Base-by-base conservation (phyloP, 2,329 filamentous ascomycete genomes). In the Sclerotinia borealis region DNA sequence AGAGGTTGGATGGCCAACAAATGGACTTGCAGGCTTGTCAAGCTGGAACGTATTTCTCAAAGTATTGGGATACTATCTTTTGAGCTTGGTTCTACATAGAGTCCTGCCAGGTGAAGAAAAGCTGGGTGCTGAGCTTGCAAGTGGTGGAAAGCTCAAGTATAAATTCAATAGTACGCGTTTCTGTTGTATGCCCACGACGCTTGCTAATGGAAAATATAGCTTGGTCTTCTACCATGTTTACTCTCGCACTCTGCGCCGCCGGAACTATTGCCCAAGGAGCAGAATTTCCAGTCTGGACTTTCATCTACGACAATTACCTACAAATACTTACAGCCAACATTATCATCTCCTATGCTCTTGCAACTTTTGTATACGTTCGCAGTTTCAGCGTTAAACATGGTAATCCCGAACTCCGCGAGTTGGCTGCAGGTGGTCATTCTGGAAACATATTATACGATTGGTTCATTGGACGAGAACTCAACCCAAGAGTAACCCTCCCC, bases 381-480 rank as follows among this genome's bases (percentile, higher is more conserved):
- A 96, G 91, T 74, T 97, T 97, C 79, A 82, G 83, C 60, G 90
- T 96, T 67, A 89, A 90, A 75, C 77, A 85, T n/a, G 86, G 85
- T 49, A 91, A 96, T 74, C 79, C 83, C 15, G 82, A 88, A 54
- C 79, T 84, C 66, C 90, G 93, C 47, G 88, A 95, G 75, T 83
- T 98, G 9, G 93, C 93, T 0, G 85, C 85, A 1, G 92, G 93
- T 49, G 93, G 92, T 19, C 85, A 90, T 73, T 87, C 86, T 1
- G 93, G 92, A 64, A 97, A 96, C 76, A 79, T 92, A 67, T 77
- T 97, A 43, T 97, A 98, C 76, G 93, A 98, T 77, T 98, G 92
- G 86, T 98, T 92, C 78, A 97, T 98, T 68, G 93, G 93, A 25
- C 90, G 93, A 34, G 93, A 98, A 76, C 86, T 98, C 65, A 98